A percentile compares a stretch with the other conserved stretches of the same genome.
Conservation (phyloP, 495 filamentous ascomycete genomes). For the Daldinia grandis region DNA sequence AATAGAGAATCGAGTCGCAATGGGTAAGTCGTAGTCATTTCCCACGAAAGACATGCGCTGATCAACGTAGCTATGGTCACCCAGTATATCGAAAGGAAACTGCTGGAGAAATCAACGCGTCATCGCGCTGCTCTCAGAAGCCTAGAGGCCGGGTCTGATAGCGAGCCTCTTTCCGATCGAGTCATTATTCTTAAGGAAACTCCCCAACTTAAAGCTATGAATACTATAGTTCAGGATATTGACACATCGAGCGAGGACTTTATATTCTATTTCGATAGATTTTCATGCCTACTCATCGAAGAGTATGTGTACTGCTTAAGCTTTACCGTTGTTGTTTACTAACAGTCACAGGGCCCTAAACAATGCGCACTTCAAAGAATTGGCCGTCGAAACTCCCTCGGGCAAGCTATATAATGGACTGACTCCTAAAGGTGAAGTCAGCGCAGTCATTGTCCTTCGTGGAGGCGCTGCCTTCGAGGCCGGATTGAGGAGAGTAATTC, state of each 20-base stretch:
- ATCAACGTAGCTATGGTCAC: constrained; percentile 80
- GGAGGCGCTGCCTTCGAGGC: constrained; percentile 88
- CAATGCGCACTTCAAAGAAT: constrained; percentile 68
- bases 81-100: constrained; percentile 83
- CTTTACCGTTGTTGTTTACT: constrained; percentile 5
- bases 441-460: constrained; percentile 86
- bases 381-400: constrained; percentile 72
- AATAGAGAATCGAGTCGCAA: constrained; percentile 91
- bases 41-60: constrained; percentile 19
- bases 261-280: constrained; percentile 94
- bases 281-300: constrained; percentile 85
- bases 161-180: constrained; percentile 75
- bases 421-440: constrained; percentile 70
- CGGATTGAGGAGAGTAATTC: constrained; percentile 85
- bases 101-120: constrained; percentile 82
- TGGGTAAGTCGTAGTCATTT: constrained; percentile 62
- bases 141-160: constrained; percentile 71
- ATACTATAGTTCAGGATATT: constrained; percentile 86
- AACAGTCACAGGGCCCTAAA: constrained; percentile 70
- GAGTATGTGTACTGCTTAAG: constrained; percentile 56
- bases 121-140: constrained; percentile 79
- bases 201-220: constrained; percentile 83
- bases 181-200: constrained; percentile 76
- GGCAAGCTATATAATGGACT: constrained; percentile 74
- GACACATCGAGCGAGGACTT: constrained; percentile 86